Evolutionary conservation across 805 yeast species (phyloP), one percentile per base, ranked within the genome.

Genomic region (Geotrichum ghanense): DNA sequence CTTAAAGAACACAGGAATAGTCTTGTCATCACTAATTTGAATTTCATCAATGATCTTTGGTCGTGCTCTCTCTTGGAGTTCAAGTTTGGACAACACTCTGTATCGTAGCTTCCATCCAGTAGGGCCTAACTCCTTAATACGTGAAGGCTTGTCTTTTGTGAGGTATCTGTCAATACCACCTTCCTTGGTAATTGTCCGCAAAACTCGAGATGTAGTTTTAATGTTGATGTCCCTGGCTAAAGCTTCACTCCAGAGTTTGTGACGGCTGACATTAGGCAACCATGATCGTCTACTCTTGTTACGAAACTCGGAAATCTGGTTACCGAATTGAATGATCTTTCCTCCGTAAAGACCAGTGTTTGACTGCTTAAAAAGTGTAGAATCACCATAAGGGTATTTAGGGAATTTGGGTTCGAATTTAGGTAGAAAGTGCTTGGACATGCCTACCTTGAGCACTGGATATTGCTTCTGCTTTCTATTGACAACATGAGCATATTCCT

Each of bases 151-250:
- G 50, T 88, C 95, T 65, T 92, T 92, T 40, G 79, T 73, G 51
- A 92, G 65, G 61, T 92, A 92, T 53, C 80, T 80, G 61, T 92
- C 99, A 48, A 92, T 71, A 3, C 99, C 98, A 51, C 98, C 98
- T 63, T 90, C 97, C 56, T 79, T 85, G 49, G 85, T 82, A 49
- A 92, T 81, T 0, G 97, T 88, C 57, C 81, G 78, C 59, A 92
- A 72, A 3, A 88, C 97, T 50, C 81, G 76, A 3, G 97, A 76
- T 5, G 88, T 80, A 27, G 88, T 78, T 50, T 73, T 78, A 46
- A 86, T 63, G 43, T 69, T 68, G 41, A 88, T 63, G 35, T 69
- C 64, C 53, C 70, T 71, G 49, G 78, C 67, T 56, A 92, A 71
- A 0, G 84, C 68, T 55, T 85, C 95, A 52, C 95, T 85, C 92